Conservation (phyloP, 2,329 filamentous ascomycete genomes). For the Hansfordia pulvinata region DNA sequence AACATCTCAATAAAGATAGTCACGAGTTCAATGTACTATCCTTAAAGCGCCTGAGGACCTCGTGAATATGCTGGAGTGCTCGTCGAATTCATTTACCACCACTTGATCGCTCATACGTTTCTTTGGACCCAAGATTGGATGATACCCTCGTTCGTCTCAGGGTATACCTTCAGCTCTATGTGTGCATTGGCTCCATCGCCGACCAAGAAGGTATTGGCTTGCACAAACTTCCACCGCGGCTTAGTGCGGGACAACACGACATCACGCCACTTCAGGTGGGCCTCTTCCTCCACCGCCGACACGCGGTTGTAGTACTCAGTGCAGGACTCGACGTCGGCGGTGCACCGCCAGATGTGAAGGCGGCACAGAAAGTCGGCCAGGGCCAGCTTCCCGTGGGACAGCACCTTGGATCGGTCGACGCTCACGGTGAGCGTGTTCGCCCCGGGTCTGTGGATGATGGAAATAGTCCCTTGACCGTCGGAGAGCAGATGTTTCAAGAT, state of each 20-base stretch:
- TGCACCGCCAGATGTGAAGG: constrained; percentile 44
- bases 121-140: constrained; percentile 28
- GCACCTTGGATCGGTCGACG: constrained; percentile 36
- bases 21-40: too few species aligned
- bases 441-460: constrained; percentile 26
- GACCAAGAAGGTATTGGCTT: constrained; percentile 34
- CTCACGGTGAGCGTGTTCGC: constrained; percentile 32
- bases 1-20: too few species aligned
- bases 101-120: constrained; percentile 11
- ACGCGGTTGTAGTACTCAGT: constrained; percentile 37
- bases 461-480: constrained; percentile 35
- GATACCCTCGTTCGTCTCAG: constrained; percentile 34
- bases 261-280: constrained; percentile 34
- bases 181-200: too few species aligned
- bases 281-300: constrained; percentile 32
- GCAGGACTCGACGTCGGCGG: constrained; percentile 36
- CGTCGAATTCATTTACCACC: too few species aligned
- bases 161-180: constrained; percentile 37
- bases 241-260: constrained; percentile 37
- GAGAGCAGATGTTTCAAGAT: constrained; percentile 41
- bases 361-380: constrained; percentile 39
- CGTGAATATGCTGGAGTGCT: too few species aligned
- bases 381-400: constrained; percentile 34
- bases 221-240: constrained; percentile 42
- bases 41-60: too few species aligned